A percentile compares a stretch with the other conserved stretches of the same genome.
phyloP scores from a whole-genome alignment of 1,284 basidiomycete genomes.

The Chalciporus piperatoides region DNA sequence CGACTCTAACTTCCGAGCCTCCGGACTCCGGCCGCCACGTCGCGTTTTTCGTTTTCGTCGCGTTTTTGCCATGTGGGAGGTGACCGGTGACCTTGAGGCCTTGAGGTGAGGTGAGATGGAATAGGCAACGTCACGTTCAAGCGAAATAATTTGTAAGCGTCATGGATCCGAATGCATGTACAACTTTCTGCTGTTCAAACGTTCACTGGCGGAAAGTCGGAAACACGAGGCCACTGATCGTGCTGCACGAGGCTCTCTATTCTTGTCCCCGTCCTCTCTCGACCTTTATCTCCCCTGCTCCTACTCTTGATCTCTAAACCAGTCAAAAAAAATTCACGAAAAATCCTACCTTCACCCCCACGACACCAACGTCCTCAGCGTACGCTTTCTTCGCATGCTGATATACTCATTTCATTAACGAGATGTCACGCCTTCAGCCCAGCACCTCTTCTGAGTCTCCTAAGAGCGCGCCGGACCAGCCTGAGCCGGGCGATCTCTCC shows the following conservation, averaged over 20 bases:
- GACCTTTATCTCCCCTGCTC: constrained; percentile 15
- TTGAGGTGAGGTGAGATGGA: too few relatives aligned
- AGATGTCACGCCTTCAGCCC: constrained; percentile 46
- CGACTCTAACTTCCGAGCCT: too few relatives aligned
- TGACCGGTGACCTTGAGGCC: too few relatives aligned
- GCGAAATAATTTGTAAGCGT: too few relatives aligned
- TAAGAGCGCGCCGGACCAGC: constrained; percentile 32
- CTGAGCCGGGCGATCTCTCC: constrained; percentile 29
- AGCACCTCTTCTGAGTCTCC: constrained; percentile 35
- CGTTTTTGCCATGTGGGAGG: too few relatives aligned
- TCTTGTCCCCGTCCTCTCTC: constrained; percentile 15
- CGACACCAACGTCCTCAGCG: constrained; percentile 32
- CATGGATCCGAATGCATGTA: too few relatives aligned
- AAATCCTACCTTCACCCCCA: constrained; percentile 27
- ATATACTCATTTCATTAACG: constrained; percentile 37
- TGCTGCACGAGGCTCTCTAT: constrained; percentile 43
- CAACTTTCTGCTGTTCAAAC: constrained; percentile 28
- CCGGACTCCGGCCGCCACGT: too few relatives aligned
- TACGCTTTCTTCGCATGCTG: constrained; percentile 27
- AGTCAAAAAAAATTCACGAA: constrained; percentile 18
- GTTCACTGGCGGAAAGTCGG: constrained; percentile 36
- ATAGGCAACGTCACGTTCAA: too few relatives aligned
- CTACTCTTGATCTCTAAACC: constrained; percentile 16
- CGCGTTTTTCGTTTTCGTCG: too few relatives aligned
- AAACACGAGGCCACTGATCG: constrained; percentile 43